Evolutionary conservation across 164 flowering plant species (phyloP).

Genomic region (Nymphaea colorata): DNA sequence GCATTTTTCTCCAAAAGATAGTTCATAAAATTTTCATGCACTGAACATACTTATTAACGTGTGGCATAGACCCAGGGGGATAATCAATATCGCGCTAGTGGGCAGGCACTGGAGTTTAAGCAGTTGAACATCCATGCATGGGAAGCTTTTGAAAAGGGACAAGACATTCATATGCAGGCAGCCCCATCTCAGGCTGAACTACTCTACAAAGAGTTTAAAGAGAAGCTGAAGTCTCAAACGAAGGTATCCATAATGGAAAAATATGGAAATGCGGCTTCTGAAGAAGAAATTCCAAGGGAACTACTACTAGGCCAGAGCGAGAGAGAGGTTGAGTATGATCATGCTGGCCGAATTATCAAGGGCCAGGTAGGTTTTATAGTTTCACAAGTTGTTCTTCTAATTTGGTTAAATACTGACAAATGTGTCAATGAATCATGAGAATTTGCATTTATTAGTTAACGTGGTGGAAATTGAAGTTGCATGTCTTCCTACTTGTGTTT

Average conservation of each 20-base stretch:
- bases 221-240: constrained; percentile 21
- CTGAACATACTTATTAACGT: not conserved
- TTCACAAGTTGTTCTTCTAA: not conserved
- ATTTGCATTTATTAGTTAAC: too few species aligned
- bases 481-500: too few species aligned
- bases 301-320: constrained; percentile 46
- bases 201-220: constrained; percentile 42
- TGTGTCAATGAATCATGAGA: too few species aligned
- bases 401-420: not conserved
- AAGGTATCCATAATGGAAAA: constrained; percentile 70
- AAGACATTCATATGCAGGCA: constrained; percentile 79
- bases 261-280: constrained; percentile 74
- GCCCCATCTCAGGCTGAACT: constrained; percentile 83
- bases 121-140: constrained; percentile 60
- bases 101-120: constrained; percentile 77
- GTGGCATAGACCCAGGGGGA: constrained; percentile 28
- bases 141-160: constrained; percentile 82
- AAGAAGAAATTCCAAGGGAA: constrained; percentile 41
- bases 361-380: constrained; percentile 44
- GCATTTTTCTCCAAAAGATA: too few species aligned
- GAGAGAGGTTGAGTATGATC: constrained; percentile 52
- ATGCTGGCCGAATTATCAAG: constrained; percentile 86
- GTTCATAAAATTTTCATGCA: too few species aligned
- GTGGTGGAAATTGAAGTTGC: too few species aligned
- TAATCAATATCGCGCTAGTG: constrained; percentile 55